Base-by-base conservation (phyloP, 441 rosid species). In the Croton setiger region DNA sequence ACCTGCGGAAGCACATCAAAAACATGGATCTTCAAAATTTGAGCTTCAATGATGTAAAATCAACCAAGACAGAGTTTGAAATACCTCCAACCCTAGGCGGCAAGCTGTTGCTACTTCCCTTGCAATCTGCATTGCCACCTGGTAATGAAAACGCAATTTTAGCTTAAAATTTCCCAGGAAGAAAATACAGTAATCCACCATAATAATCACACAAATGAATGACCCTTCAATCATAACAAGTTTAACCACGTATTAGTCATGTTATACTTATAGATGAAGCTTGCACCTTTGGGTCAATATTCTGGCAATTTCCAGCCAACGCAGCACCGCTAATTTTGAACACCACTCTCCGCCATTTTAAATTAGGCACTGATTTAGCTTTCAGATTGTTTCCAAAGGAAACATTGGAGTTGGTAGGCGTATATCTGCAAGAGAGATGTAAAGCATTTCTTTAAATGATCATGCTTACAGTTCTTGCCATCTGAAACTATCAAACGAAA, bases 271-370 rank as follows among this genome's bases (percentile, higher is more conserved):
- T 15, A 47, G 61, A 52, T 18, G 59, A 44, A 64, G 57, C 65
- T 48, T 62, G 63, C 74, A 91, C 94, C 97, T 89, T 87, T 1
- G 96, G 91, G 69, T 92, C 97, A 64, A 92, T 83, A 71, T 87
- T 87, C 67, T 80, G 81, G 86, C 87, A 59, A 79, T 76, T 75
- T 81, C 88, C 76, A 78, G 80, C 86, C 79, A 92, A 84, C 52
- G 94, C 91, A 62, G 85, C 85, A 35, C 94, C 94, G 64, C 96
- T 88, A 70, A 92, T 87, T 78, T 89, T 89, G 68, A 92, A 81
- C 61, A 89, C 84, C 36, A 92, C 96, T 78, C 96, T 87, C 70
- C 85, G 81, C 97, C 97, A 89, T 79, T 79, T 89, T 54, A 88
- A 87, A 60, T 66, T 83, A 61, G 82, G 64, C 70, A 73, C 75